Percentiles rank a stretch among this genome's conserved stretches.
phyloP scores from a whole-genome alignment of 139 green algal genomes.

The Tetraselmis striata region DNA sequence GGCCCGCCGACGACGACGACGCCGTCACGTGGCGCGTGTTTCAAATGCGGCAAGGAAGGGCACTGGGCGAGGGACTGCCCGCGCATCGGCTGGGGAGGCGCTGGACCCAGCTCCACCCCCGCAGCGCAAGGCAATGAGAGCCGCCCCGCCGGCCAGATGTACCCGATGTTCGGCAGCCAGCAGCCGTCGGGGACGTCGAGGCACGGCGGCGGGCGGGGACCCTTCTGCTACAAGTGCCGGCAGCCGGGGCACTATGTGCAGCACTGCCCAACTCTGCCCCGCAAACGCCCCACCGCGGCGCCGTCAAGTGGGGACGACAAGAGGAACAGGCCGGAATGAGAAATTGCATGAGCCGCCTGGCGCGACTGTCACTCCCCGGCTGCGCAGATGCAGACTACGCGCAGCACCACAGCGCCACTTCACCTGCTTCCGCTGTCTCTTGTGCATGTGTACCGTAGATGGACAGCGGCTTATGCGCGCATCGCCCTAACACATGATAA shows the following conservation, averaged over 20 bases:
- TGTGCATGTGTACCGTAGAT: too few relatives aligned
- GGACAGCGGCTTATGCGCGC: too few relatives aligned
- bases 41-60: not conserved
- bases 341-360: too few relatives aligned
- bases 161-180: not conserved
- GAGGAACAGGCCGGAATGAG: too few relatives aligned
- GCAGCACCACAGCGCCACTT: too few relatives aligned
- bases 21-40: not conserved
- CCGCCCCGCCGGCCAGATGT: not conserved
- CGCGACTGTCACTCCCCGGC: too few relatives aligned
- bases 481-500: too few relatives aligned
- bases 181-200: not conserved
- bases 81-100: not conserved
- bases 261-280: conserved; percentile 17
- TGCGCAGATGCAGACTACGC: too few relatives aligned
- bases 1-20: too few relatives aligned
- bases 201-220: not conserved
- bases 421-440: too few relatives aligned
- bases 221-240: conserved; percentile 20
- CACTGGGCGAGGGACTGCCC: conserved; percentile 23
- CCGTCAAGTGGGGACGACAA: too few relatives aligned
- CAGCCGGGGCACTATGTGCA: conserved; percentile 13
- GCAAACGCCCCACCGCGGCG: too few relatives aligned
- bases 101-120: not conserved
- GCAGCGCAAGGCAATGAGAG: not conserved